These are phyloP conservation scores for Fusarium subglutinans DNA, from an alignment of 2,329 filamentous ascomycete species.

Conservation along the genomic window DNA sequence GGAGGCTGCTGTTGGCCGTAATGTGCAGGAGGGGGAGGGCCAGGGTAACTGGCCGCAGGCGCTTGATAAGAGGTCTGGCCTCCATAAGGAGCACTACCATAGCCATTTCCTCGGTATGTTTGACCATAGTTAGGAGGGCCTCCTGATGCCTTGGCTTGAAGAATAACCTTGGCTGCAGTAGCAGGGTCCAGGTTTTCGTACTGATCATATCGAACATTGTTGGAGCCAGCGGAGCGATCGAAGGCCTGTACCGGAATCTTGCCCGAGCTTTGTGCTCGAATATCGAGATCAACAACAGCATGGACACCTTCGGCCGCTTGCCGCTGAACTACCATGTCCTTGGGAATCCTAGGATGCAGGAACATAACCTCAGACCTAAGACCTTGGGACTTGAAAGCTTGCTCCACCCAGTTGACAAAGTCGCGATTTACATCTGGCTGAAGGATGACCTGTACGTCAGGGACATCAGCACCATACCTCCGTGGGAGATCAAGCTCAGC, in stretches of 20 bases:
- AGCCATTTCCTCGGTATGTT: constrained; percentile 40
- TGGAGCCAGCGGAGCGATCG: constrained; percentile 77
- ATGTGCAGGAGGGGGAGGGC: constrained; percentile 40
- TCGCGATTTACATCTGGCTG: constrained; percentile 80
- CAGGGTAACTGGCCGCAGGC: constrained; percentile 43
- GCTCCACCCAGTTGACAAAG: constrained; percentile 85
- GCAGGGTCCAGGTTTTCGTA: constrained; percentile 84
- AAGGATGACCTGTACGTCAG: constrained; percentile 89
- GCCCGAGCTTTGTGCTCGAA: constrained; percentile 72
- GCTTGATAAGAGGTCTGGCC: constrained; percentile 43
- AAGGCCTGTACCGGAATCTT: constrained; percentile 88
- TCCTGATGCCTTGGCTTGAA: constrained; percentile 69
- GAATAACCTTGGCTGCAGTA: constrained; percentile 82
- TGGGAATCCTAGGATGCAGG: constrained; percentile 78
- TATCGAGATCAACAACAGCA: constrained; percentile 81
- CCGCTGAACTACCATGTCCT: constrained; percentile 81
- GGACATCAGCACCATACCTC: constrained; percentile 77
- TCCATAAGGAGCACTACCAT: constrained; percentile 47
- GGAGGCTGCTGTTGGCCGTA: constrained; percentile 47
- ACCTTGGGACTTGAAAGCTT: constrained; percentile 74
- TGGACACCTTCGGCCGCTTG: constrained; percentile 90
- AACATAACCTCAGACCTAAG: constrained; percentile 83
- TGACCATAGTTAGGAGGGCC: constrained; percentile 44
- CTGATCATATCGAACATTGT: constrained; percentile 84
- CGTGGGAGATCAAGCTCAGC: constrained; percentile 76